Evolutionary conservation across 2,329 filamentous ascomycete species (phyloP).

Genomic region (Fusarium sp.): DNA sequence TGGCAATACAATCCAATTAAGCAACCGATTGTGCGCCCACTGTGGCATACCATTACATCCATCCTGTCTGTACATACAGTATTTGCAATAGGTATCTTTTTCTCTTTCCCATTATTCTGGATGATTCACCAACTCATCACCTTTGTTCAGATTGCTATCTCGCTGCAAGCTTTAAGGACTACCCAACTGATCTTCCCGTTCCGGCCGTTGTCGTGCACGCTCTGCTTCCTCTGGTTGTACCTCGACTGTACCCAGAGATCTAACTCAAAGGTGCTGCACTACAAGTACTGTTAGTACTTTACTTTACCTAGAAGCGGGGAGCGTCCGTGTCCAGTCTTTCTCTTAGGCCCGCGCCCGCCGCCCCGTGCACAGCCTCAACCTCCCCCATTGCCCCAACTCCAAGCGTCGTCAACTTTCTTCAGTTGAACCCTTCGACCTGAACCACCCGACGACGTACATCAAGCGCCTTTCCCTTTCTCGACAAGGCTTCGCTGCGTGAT

Average conservation of each 20-base stretch:
- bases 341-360: slow-evolving; percentile 36
- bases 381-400: slow-evolving; percentile 39
- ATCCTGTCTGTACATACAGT: neutral
- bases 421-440: slow-evolving; percentile 37
- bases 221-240: slow-evolving; percentile 19
- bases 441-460: slow-evolving; percentile 17
- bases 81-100: neutral
- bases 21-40: neutral
- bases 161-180: neutral
- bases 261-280: neutral
- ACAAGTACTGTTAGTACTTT: neutral
- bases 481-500: slow-evolving; percentile 35
- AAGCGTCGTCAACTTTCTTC: slow-evolving; percentile 45
- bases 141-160: slow-evolving; percentile 3
- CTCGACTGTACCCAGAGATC: neutral
- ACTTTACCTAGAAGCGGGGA: slow-evolving; percentile 43
- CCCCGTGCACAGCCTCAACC: slow-evolving; percentile 50
- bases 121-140: neutral
- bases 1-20: slow-evolving; percentile 13
- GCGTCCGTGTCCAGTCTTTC: slow-evolving; percentile 40
- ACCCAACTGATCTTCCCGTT: slow-evolving; percentile 38
- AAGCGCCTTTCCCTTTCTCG: slow-evolving; percentile 28
- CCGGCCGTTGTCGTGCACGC: slow-evolving; percentile 42
- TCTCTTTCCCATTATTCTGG: neutral
- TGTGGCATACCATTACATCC: neutral